Conservation (phyloP, 2,329 filamentous ascomycete genomes). For the Fusarium redolens region DNA sequence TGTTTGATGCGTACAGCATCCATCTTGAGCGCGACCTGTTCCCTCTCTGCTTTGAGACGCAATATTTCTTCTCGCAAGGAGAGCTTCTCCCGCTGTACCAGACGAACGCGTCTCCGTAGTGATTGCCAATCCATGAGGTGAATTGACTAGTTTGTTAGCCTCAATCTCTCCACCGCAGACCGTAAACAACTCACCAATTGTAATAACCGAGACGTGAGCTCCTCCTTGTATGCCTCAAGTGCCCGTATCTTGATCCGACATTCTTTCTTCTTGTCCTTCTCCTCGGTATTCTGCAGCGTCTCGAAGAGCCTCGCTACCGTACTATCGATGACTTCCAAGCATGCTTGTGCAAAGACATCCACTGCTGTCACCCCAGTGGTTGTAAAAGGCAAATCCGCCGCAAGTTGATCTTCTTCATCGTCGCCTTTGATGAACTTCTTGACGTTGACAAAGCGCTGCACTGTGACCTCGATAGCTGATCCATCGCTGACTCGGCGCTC, state of each 20-base stretch:
- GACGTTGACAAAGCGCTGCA: conserved; percentile 68
- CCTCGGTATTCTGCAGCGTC: conserved; percentile 52
- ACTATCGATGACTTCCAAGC: conserved; percentile 68
- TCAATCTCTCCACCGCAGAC: accelerated
- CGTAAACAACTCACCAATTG: conserved; percentile 63
- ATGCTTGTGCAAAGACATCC: conserved; percentile 71
- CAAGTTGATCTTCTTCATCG: conserved; percentile 57
- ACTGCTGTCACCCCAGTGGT: conserved; percentile 70
- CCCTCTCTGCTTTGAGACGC: conserved; percentile 67
- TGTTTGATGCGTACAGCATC: conserved; percentile 71
- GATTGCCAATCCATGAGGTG: conserved; percentile 69
- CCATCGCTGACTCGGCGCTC: conserved; percentile 40
- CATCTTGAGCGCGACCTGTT: conserved; percentile 71
- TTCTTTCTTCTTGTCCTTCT: conserved; percentile 63
- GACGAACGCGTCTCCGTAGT: conserved; percentile 67
- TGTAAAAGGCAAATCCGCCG: conserved; percentile 64
- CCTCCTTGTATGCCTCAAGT: conserved; percentile 68
- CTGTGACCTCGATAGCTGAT: conserved; percentile 63
- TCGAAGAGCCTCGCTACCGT: conserved; percentile 62
- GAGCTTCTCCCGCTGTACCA: conserved; percentile 68
- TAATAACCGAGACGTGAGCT: conserved; percentile 65
- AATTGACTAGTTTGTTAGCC: conserved; percentile 59
- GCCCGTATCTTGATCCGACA: conserved; percentile 66
- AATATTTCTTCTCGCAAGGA: conserved; percentile 70
- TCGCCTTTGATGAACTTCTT: conserved; percentile 54